These are phyloP conservation scores for Annona cherimola DNA, from an alignment of 164 flowering plant species.

Conservation along the genomic window DNA sequence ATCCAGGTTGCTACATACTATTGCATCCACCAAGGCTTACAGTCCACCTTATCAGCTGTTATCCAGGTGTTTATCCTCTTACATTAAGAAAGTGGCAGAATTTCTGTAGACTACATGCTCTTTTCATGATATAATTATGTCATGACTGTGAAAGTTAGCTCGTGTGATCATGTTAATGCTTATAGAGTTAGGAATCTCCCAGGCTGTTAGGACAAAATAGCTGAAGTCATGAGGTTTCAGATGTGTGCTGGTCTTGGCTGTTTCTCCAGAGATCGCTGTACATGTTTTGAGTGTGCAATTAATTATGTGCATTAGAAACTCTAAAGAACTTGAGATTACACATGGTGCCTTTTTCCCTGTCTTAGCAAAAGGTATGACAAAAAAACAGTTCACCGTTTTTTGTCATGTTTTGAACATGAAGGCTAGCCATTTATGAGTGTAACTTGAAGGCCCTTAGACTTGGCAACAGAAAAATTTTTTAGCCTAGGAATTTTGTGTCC, in stretches of 20 bases:
- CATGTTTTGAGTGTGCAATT: no score
- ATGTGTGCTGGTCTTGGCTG: no score
- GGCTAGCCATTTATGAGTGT: neutral
- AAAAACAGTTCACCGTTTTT: neutral
- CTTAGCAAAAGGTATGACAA: neutral
- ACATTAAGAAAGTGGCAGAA: neutral
- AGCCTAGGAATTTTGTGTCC: neutral
- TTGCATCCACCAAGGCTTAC: conserved; percentile 71
- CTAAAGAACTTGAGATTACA: neutral
- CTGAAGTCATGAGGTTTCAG: no score
- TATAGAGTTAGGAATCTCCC: neutral
- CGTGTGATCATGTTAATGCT: neutral
- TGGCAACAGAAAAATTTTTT: neutral
- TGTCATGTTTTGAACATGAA: neutral
- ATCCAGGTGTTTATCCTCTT: conserved; percentile 52
- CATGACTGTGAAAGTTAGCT: neutral
- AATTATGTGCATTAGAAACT: no score
- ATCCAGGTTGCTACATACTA: conserved; percentile 70
- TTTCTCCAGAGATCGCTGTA: no score
- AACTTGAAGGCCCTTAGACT: neutral
- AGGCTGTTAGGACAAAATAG: neutral
- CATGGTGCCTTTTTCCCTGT: neutral
- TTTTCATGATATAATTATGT: neutral
- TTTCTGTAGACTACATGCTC: neutral
- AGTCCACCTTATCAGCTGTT: conserved; percentile 47